Percentiles rank a stretch among this genome's conserved stretches.
Evolutionary conservation across 192 early-diverging fungal genomes (phyloP).

Genomic region (Podila epigama): DNA sequence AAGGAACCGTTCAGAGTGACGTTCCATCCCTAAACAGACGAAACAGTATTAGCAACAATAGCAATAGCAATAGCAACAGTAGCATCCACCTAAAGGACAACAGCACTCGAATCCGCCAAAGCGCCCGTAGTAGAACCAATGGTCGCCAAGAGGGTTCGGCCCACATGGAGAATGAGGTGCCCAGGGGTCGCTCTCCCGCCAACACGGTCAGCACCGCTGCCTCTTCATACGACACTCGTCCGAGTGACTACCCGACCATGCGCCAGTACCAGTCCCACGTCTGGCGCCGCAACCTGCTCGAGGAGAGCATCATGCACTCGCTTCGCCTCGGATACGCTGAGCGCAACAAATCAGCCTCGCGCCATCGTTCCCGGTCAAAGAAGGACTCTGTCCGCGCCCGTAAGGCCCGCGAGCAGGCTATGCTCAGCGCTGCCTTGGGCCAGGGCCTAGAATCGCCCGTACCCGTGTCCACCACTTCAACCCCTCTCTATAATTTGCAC

Average conservation of each 20-base stretch:
- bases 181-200: constrained; percentile 34
- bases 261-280: constrained; percentile 30
- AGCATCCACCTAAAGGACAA: constrained; percentile 2
- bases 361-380: constrained; percentile 16
- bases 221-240: constrained; percentile 18
- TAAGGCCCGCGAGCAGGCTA: constrained; percentile 27
- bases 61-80: constrained; percentile 12
- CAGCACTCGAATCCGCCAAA: not conserved
- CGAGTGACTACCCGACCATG: constrained; percentile 18
- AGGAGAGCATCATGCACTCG: constrained; percentile 48
- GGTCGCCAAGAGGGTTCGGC: constrained; percentile 10
- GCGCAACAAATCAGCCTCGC: constrained; percentile 19
- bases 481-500: not conserved
- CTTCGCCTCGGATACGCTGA: constrained; percentile 36
- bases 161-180: constrained; percentile 39
- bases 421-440: constrained; percentile 18
- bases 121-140: not conserved
- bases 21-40: not conserved
- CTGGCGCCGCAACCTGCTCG: constrained; percentile 35
- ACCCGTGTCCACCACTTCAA: not conserved
- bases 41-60: constrained; percentile 19
- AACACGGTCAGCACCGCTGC: constrained; percentile 28
- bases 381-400: constrained; percentile 12
- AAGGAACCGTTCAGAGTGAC: not conserved
- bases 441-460: constrained; percentile 5